phyloP scores from a whole-genome alignment of 2,329 filamentous ascomycete genomes.

The Penicillium paneum region DNA sequence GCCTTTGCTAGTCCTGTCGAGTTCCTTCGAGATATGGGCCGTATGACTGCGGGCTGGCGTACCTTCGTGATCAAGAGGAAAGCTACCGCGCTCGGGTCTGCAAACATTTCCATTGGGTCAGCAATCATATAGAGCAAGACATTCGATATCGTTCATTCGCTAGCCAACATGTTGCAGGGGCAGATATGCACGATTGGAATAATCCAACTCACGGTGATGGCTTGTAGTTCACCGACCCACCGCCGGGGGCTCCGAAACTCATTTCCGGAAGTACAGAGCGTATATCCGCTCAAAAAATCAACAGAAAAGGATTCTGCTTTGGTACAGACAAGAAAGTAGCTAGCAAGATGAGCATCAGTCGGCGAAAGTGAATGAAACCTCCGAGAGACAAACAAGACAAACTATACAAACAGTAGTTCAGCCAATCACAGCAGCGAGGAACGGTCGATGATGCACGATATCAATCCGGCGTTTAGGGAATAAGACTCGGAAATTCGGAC shows the following conservation, averaged over 20 bases:
- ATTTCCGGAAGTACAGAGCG: constrained; percentile 20
- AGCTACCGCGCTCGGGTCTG: constrained; percentile 87
- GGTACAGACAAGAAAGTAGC: background rate
- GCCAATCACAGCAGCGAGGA: constrained; percentile 14
- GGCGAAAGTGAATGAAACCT: background rate
- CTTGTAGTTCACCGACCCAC: constrained; percentile 60
- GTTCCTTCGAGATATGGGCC: background rate
- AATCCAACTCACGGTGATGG: constrained; percentile 61
- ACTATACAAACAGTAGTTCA: constrained; percentile 23
- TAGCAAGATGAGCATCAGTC: background rate
- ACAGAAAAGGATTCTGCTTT: background rate
- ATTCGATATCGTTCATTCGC: background rate
- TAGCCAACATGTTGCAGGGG: background rate
- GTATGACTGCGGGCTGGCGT: constrained; percentile 9
- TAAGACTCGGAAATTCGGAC: background rate
- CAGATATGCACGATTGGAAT: background rate
- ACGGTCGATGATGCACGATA: constrained; percentile 9
- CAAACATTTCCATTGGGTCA: background rate
- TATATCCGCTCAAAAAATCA: background rate
- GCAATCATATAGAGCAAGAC: background rate
- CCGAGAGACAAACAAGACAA: constrained; percentile 32
- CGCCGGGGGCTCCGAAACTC: constrained; percentile 69
- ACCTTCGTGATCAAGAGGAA: constrained; percentile 94
- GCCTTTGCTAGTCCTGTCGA: background rate
- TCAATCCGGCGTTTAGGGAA: background rate